phyloP scores from a whole-genome alignment of 2,329 filamentous ascomycete species.

The Penicillium brevicompactum region DNA sequence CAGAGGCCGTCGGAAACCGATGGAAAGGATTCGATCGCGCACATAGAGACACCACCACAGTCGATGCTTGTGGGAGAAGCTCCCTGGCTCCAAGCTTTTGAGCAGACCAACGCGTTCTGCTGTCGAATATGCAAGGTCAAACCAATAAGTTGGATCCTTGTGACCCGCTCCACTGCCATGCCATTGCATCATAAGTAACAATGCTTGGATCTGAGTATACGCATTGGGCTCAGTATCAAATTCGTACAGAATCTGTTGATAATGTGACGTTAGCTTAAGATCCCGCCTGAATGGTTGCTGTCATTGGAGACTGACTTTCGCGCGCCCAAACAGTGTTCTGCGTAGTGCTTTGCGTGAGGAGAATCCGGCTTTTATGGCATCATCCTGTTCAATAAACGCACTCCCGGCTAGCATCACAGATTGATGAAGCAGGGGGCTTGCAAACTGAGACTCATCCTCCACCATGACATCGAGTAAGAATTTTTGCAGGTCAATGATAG shows the following conservation, averaged over 20 bases:
- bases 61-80: slow-evolving; percentile 9
- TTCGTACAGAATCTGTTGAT: slow-evolving; percentile 11
- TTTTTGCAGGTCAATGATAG: slow-evolving; percentile 9
- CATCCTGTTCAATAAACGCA: slow-evolving; percentile 11
- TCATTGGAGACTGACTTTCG: slow-evolving; percentile 4
- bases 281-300: no score
- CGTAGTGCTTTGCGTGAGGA: slow-evolving; percentile 8
- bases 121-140: slow-evolving; percentile 16
- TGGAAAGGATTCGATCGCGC: slow-evolving; percentile 12
- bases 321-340: slow-evolving; percentile 6
- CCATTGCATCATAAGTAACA: slow-evolving; percentile 16
- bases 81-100: slow-evolving; percentile 2
- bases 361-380: slow-evolving; percentile 4
- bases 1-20: slow-evolving; percentile 9
- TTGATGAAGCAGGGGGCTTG: slow-evolving; percentile 13
- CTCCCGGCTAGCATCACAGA: slow-evolving; percentile 17
- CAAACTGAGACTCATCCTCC: slow-evolving; percentile 7
- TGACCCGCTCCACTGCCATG: slow-evolving; percentile 9
- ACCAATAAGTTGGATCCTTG: slow-evolving; percentile 16
- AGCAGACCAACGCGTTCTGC: slow-evolving; percentile 13
- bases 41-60: slow-evolving; percentile 18
- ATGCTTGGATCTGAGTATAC: slow-evolving; percentile 15
- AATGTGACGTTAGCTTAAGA: neutral
- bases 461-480: slow-evolving; percentile 10
- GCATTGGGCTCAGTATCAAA: slow-evolving; percentile 13